Percentiles rank a stretch among this genome's conserved stretches.
Conservation (phyloP, 2,329 filamentous ascomycete species). For the Monascus ruber region DNA sequence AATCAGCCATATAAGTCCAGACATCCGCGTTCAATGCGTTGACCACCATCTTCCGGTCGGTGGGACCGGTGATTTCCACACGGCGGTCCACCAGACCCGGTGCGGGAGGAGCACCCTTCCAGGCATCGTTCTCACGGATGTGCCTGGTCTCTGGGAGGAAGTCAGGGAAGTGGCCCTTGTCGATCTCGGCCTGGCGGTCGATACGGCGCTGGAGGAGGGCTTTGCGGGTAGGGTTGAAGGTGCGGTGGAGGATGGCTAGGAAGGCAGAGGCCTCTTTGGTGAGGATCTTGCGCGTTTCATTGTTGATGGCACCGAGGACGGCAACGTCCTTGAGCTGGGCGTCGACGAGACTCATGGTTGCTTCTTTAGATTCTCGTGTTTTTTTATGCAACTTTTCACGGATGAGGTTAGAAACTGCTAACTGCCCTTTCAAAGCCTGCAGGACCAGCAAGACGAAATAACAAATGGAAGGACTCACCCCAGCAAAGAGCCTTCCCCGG, state of each 20-base stretch:
- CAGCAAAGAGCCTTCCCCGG: not conserved
- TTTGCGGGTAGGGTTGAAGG: constrained; percentile 86
- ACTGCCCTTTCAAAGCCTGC: not conserved
- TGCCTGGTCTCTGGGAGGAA: constrained; percentile 93
- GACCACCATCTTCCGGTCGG: constrained; percentile 97
- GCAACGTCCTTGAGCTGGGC: constrained; percentile 76
- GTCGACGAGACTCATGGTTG: constrained; percentile 58
- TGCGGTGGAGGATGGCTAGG: constrained; percentile 85
- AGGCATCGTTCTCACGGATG: constrained; percentile 86
- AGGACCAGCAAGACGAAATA: not conserved
- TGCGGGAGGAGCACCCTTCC: constrained; percentile 84
- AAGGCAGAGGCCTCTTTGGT: constrained; percentile 84
- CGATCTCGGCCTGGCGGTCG: constrained; percentile 81
- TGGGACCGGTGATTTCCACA: constrained; percentile 94
- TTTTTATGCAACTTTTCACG: not conserved
- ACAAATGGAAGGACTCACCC: not conserved
- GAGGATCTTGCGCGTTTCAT: constrained; percentile 78
- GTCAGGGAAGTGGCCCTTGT: constrained; percentile 78
- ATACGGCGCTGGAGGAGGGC: constrained; percentile 75
- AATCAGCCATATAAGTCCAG: constrained; percentile 99
- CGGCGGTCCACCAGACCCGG: constrained; percentile 87
- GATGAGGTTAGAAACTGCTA: not conserved
- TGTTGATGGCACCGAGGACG: constrained; percentile 67
- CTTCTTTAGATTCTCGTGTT: not conserved
- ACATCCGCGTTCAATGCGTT: constrained; percentile 94